A percentile compares a stretch with the other conserved stretches of the same genome.
Evolutionary conservation across 805 yeast genomes (phyloP).

Genomic region (Metschnikowia noctiluminum): DNA sequence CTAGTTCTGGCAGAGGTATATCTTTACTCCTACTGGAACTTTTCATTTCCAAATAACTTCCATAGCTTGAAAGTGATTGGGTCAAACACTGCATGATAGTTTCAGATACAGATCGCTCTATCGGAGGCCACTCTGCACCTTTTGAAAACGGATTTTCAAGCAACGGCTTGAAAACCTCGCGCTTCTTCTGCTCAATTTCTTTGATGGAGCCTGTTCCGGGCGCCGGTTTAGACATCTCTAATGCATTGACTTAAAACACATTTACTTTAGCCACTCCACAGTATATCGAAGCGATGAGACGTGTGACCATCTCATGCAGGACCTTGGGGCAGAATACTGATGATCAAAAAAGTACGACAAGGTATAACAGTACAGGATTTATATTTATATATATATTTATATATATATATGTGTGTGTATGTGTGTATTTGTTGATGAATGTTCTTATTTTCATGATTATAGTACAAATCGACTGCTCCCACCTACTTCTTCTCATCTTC

Average conservation of each 20-base stretch:
- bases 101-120: conserved; percentile 6
- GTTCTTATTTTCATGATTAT: background rate
- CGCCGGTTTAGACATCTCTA: conserved; percentile 3
- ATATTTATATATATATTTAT: too few species aligned
- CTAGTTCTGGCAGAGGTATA: conserved; percentile 24
- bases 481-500: conserved; percentile 16
- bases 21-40: background rate
- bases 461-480: conserved; percentile 6
- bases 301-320: too few species aligned
- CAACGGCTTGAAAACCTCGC: conserved; percentile 61
- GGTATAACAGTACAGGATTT: too few species aligned
- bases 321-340: too few species aligned
- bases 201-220: conserved; percentile 38
- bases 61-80: conserved; percentile 17
- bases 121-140: conserved; percentile 18
- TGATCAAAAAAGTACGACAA: too few species aligned
- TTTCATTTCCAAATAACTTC: conserved; percentile 10
- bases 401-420: too few species aligned
- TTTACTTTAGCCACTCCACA: too few species aligned
- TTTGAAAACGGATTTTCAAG: conserved; percentile 61
- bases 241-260: too few species aligned
- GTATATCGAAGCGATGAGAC: background rate
- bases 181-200: conserved; percentile 46
- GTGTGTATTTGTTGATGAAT: too few species aligned
- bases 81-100: conserved; percentile 13